Conservation (phyloP, 495 filamentous ascomycete species). For the Podospora australis region DNA sequence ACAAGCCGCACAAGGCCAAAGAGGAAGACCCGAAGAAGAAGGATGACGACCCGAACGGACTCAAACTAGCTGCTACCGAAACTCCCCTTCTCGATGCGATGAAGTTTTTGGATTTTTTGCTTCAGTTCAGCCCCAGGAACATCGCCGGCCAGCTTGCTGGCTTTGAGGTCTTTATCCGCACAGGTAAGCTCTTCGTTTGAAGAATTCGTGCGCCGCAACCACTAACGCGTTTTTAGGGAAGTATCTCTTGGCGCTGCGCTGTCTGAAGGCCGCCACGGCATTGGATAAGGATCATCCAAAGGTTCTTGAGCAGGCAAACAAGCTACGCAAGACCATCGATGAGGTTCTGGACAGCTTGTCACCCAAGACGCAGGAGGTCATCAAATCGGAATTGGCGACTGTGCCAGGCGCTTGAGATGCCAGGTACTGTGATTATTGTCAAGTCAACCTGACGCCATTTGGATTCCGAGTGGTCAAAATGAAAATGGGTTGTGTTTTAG, state of each 20-base stretch:
- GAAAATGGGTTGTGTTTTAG: neutral
- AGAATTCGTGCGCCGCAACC: neutral
- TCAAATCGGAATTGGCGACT: constrained; percentile 59
- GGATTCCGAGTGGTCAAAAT: neutral
- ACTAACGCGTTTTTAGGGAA: constrained; percentile 54
- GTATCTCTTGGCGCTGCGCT: constrained; percentile 77
- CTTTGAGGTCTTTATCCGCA: constrained; percentile 81
- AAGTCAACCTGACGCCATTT: too few relatives aligned
- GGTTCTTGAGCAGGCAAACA: constrained; percentile 67
- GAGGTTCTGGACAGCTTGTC: constrained; percentile 48
- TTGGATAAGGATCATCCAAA: constrained; percentile 67
- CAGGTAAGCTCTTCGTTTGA: constrained; percentile 50
- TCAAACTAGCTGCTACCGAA: constrained; percentile 66
- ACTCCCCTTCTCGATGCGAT: constrained; percentile 79
- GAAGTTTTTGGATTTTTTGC: constrained; percentile 75
- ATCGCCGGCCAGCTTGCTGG: constrained; percentile 77
- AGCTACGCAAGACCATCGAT: constrained; percentile 60
- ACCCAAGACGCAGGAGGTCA: constrained; percentile 54
- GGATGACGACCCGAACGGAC: constrained; percentile 80
- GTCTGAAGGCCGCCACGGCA: constrained; percentile 63
- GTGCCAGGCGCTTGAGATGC: constrained; percentile 25
- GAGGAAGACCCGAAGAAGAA: constrained; percentile 63
- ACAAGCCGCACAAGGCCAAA: constrained; percentile 49
- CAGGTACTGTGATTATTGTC: too few relatives aligned
- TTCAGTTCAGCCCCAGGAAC: constrained; percentile 76